Evolutionary conservation across 2,329 filamentous ascomycete species (phyloP).

Genomic region (Leptoxyphium fumago): DNA sequence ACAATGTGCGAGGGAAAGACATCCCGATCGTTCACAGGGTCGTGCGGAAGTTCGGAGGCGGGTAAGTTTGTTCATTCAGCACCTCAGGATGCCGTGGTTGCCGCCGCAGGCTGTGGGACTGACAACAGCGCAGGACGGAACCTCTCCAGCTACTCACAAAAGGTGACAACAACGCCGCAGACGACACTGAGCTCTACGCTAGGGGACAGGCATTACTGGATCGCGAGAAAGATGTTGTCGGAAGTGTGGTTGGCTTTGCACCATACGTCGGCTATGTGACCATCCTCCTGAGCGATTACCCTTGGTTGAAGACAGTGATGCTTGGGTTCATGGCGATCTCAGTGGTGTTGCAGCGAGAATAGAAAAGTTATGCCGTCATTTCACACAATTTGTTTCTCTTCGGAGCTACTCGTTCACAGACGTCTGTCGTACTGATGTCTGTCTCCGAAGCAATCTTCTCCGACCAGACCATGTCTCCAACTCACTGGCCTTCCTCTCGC

Average conservation of each 20-base stretch:
- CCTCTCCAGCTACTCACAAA: conserved; percentile 70
- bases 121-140: conserved; percentile 22
- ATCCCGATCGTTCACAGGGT: conserved; percentile 95
- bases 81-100: background rate
- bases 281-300: conserved; percentile 86
- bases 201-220: conserved; percentile 73
- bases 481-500: conserved; percentile 23
- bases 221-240: conserved; percentile 70
- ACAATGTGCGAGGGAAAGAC: conserved; percentile 82
- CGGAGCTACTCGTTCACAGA: too few relatives aligned
- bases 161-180: conserved; percentile 88
- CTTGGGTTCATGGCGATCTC: conserved; percentile 87
- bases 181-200: conserved; percentile 87
- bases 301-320: conserved; percentile 93
- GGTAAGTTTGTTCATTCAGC: conserved; percentile 26
- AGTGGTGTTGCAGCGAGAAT: conserved; percentile 86
- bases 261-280: conserved; percentile 96
- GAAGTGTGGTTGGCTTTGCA: conserved; percentile 80
- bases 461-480: background rate
- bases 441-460: too few relatives aligned
- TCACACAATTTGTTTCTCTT: too few relatives aligned
- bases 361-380: background rate
- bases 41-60: conserved; percentile 53
- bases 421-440: too few relatives aligned
- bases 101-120: too few relatives aligned